phyloP scores from a whole-genome alignment of 2,329 filamentous ascomycete species.

The Aspergillaceae sp. region DNA sequence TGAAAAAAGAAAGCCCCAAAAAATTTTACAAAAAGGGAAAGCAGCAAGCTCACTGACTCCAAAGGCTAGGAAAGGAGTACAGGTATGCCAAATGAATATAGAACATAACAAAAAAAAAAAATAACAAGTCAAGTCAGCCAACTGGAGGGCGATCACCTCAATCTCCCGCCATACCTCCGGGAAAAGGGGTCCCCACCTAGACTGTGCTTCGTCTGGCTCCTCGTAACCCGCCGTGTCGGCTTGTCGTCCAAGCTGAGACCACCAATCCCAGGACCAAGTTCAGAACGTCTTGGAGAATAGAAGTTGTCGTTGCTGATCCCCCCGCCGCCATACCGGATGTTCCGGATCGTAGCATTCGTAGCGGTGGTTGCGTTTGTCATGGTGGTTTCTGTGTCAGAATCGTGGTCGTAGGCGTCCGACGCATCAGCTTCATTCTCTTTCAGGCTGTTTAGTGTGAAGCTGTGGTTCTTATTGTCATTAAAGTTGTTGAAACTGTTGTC shows the following conservation, averaged over 20 bases:
- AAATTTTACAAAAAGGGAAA: no score
- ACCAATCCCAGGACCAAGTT: conserved; percentile 25
- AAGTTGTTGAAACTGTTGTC: neutral
- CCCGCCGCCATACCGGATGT: conserved; percentile 27
- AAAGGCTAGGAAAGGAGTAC: no score
- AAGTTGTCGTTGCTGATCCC: conserved; percentile 11
- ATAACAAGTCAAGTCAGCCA: neutral
- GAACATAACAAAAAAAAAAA: neutral
- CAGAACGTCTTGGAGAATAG: conserved; percentile 23
- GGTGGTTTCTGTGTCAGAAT: conserved; percentile 31
- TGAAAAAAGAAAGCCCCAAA: no score
- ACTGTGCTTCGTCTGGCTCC: conserved; percentile 26
- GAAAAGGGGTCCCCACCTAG: conserved; percentile 6
- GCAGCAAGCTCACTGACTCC: no score
- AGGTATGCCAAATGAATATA: no score
- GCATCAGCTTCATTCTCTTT: conserved; percentile 23
- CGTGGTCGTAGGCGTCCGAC: conserved; percentile 21
- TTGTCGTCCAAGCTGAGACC: conserved; percentile 27
- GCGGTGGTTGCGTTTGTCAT: conserved; percentile 23
- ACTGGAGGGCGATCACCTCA: conserved; percentile 24
- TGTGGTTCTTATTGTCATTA: conserved; percentile 15
- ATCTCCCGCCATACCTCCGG: neutral
- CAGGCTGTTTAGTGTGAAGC: conserved; percentile 24
- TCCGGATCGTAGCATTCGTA: conserved; percentile 26
- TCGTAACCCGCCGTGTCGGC: conserved; percentile 25